Base-by-base conservation (phyloP, 768 basidiomycete species). In the Auricularia cornea region DNA sequence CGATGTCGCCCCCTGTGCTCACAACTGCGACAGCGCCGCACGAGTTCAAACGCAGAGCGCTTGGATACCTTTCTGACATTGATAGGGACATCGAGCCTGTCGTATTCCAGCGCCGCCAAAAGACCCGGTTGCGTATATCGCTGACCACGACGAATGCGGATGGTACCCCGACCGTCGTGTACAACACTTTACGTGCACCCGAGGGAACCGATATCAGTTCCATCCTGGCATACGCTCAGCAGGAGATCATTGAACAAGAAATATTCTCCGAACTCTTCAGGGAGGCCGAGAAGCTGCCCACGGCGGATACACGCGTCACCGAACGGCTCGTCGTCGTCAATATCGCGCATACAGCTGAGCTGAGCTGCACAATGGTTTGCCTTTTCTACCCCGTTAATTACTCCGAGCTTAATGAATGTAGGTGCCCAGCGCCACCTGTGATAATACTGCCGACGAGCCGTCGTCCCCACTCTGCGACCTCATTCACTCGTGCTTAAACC, bases 301-400 rank as follows among this genome's bases (percentile, higher is more conserved):
- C 88, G 1, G 88, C 88, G 3, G 85, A 88, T 33, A 88, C 88
- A 12, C 82, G 84, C 29, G 90, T 93, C 4, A 87, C 90, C 2
- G 92, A 94, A 70, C 81, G 88, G 38, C 76, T 89, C 44, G 86
- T 94, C 31, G 82, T 83, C 35, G 82, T 94, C 60, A 89, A 91
- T 63, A 86, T 85, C n/a, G 87, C 89, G 23, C 85, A 87, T 62
- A 85, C 79, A 26, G 78, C 81, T 23, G 86, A 89, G 64, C 75
- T 93, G 31, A 80, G 77, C 29, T 88, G 93, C 68, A 88, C 93
- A 72, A 76, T 93, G 71, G 89, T 91, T 56, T 0, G 18, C 35
- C 5, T 56, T 1, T 35, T 38, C 35, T 14, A 38, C 10, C 1
- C 35, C 35, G 16, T 38, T 38, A 8, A 38, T 31, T 20, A 59